A percentile compares a stretch with the other conserved stretches of the same genome.
These are phyloP conservation scores for Amylostereum areolatum DNA, from an alignment of 1,284 basidiomycete species.

Conservation along the genomic window DNA sequence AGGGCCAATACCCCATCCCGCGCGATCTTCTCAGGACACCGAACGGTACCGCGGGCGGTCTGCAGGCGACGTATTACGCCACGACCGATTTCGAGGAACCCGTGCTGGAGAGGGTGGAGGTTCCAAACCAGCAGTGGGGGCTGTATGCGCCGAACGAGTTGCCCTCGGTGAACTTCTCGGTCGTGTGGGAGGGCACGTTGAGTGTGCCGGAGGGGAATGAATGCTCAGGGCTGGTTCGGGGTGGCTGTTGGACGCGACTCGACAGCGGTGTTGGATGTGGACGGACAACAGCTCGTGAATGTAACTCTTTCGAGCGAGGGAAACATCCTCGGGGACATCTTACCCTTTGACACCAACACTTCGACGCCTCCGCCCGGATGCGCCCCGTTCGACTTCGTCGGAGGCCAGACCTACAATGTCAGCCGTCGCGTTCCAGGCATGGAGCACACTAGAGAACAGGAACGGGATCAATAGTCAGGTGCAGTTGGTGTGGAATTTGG, in stretches of 20 bases:
- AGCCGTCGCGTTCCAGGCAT: slow-evolving; percentile 22
- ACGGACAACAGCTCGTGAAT: slow-evolving; percentile 14
- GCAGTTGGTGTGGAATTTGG: slow-evolving; percentile 24
- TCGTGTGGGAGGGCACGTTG: slow-evolving; percentile 23
- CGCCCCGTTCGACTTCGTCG: slow-evolving; percentile 16
- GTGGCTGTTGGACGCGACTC: slow-evolving; percentile 16
- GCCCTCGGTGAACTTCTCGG: slow-evolving; percentile 25
- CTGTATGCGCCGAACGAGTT: slow-evolving; percentile 22
- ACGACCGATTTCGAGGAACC: slow-evolving; percentile 19
- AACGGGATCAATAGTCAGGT: slow-evolving; percentile 22
- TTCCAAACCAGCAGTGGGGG: slow-evolving; percentile 24
- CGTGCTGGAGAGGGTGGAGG: slow-evolving; percentile 15
- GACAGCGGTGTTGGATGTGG: slow-evolving; percentile 17
- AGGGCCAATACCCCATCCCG: slow-evolving; percentile 23
- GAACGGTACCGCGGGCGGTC: slow-evolving; percentile 16
- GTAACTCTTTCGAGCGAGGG: slow-evolving; percentile 14
- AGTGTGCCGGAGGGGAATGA: slow-evolving; percentile 14
- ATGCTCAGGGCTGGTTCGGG: slow-evolving; percentile 16
- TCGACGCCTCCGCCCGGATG: slow-evolving; percentile 18
- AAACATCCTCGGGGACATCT: slow-evolving; percentile 23
- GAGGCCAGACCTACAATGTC: slow-evolving; percentile 15
- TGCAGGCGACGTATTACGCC: slow-evolving; percentile 21
- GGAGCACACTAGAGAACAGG: slow-evolving; percentile 23
- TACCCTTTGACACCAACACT: slow-evolving; percentile 14
- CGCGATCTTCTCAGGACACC: slow-evolving; percentile 18